phyloP scores from a whole-genome alignment of 352 stramenopile species.

The Globisporangium iwayamae region DNA sequence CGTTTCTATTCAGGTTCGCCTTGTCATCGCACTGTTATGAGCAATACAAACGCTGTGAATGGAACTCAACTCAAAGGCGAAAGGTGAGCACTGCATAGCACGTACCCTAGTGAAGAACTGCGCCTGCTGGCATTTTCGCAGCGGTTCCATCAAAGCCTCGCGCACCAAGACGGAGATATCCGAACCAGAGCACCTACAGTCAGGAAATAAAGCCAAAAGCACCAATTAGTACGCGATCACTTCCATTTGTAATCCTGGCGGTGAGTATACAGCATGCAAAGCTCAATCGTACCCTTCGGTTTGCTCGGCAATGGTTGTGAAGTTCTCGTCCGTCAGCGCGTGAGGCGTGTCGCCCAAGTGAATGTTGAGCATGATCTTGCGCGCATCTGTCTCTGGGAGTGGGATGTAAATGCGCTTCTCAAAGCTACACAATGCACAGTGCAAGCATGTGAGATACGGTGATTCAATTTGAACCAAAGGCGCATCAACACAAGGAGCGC shows the following conservation, averaged over 20 bases:
- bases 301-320: constrained; percentile 89
- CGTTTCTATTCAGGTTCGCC: constrained; percentile 49
- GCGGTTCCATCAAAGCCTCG: constrained; percentile 96
- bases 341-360: constrained; percentile 97
- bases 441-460: constrained; percentile 13
- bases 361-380: constrained; percentile 96
- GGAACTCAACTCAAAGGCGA: not conserved
- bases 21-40: constrained; percentile 73
- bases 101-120: constrained; percentile 85
- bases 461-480: not conserved
- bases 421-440: constrained; percentile 68
- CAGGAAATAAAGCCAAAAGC: not conserved
- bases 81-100: not conserved
- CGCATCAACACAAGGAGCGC: not conserved
- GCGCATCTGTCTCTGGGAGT: constrained; percentile 90
- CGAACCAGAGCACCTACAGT: constrained; percentile 84
- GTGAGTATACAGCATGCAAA: not conserved
- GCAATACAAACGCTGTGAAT: not conserved
- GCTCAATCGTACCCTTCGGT: constrained; percentile 84
- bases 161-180: constrained; percentile 97
- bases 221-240: not conserved
- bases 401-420: constrained; percentile 99
- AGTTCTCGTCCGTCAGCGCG: constrained; percentile 92
- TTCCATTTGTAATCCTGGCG: not conserved
- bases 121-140: constrained; percentile 96